Conservation (phyloP, 441 rosid species). For the Adansonia grandidieri region DNA sequence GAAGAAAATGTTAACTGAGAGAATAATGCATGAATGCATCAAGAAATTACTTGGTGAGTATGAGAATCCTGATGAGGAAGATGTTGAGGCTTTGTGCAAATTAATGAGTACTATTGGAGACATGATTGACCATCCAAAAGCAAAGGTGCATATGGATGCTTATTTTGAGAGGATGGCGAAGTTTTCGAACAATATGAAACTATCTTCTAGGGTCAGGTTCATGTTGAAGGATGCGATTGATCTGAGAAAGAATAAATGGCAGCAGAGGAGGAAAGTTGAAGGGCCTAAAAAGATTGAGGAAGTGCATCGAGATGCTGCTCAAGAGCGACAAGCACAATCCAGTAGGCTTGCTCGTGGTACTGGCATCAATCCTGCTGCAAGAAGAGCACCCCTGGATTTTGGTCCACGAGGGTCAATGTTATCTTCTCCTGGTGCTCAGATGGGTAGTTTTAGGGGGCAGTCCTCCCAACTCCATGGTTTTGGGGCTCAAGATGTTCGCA, state of each 20-base stretch:
- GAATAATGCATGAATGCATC: no score
- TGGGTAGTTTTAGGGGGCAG: slow-evolving; percentile 72
- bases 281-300: slow-evolving; percentile 99
- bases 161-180: slow-evolving; percentile 75
- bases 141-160: slow-evolving; percentile 69
- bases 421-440: slow-evolving; percentile 71
- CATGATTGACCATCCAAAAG: slow-evolving; percentile 76
- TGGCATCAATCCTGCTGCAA: slow-evolving; percentile 56
- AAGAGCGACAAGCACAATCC: slow-evolving; percentile 83
- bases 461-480: slow-evolving; percentile 63
- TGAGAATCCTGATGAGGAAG: no score
- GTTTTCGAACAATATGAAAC: slow-evolving; percentile 69
- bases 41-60: no score
- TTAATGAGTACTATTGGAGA: slow-evolving; percentile 50
- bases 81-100: no score
- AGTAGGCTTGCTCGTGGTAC: slow-evolving; percentile 77
- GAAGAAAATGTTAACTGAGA: slow-evolving; percentile 70
- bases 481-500: slow-evolving; percentile 74
- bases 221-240: slow-evolving; percentile 91
- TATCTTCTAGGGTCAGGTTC: slow-evolving; percentile 86
- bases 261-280: slow-evolving; percentile 95
- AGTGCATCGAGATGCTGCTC: slow-evolving; percentile 99
- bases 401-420: slow-evolving; percentile 74
- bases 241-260: slow-evolving; percentile 92
- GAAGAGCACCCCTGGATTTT: slow-evolving; percentile 76